Percentiles rank a stretch among this genome's conserved stretches.
Evolutionary conservation across 331 rosid species (phyloP).

Genomic region (Malus hybrid): DNA sequence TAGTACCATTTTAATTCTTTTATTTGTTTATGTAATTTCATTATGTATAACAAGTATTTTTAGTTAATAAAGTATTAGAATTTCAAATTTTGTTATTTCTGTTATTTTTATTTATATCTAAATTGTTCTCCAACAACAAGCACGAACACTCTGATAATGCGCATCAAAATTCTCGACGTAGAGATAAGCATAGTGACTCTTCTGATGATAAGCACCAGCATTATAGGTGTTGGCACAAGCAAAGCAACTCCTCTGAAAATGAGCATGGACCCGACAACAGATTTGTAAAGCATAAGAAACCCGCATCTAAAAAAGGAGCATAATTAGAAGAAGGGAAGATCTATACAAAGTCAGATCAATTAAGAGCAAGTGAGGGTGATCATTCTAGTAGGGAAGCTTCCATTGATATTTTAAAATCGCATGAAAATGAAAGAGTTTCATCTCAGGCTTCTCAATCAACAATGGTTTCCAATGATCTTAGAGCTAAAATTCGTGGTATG

Average conservation of each 20-base stretch:
- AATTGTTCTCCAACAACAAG: not conserved
- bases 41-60: too few relatives aligned
- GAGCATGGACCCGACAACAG: conserved; percentile 29
- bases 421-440: conserved; percentile 25
- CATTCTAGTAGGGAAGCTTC: conserved; percentile 55
- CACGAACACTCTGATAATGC: conserved; percentile 26
- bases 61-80: too few relatives aligned
- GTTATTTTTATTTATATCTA: too few relatives aligned
- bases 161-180: conserved; percentile 16
- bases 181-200: conserved; percentile 24
- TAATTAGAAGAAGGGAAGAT: conserved; percentile 74
- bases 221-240: conserved; percentile 18
- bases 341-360: conserved; percentile 33
- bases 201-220: conserved; percentile 36
- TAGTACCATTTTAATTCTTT: too few relatives aligned
- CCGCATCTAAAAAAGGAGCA: conserved; percentile 22
- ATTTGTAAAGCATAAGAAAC: conserved; percentile 24
- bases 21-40: too few relatives aligned
- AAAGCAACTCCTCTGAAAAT: conserved; percentile 29
- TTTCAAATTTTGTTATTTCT: too few relatives aligned
- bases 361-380: conserved; percentile 27
- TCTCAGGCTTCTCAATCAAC: conserved; percentile 45
- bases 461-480: conserved; percentile 64
- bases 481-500: conserved; percentile 90
- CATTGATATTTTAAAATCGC: conserved; percentile 23